phyloP scores from a whole-genome alignment of 305 asterid genomes.

The Fraxinus sp. region DNA sequence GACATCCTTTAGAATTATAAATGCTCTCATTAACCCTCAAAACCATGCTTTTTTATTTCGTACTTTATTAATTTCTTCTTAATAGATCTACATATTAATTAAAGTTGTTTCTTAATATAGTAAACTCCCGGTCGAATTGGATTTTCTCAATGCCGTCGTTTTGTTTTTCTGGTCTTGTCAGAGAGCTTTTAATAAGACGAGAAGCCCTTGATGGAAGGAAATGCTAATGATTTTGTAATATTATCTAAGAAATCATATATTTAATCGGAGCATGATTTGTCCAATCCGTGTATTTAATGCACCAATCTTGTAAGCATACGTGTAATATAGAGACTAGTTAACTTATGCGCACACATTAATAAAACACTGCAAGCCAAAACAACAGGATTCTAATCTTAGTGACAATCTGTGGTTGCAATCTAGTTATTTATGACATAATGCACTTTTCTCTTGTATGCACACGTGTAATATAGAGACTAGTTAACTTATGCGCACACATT shows the following conservation, averaged over 20 bases:
- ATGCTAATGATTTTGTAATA: neutral
- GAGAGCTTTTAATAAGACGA: neutral
- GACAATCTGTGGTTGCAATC: neutral
- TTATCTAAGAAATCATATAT: neutral
- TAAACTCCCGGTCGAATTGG: neutral
- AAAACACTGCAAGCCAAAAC: neutral
- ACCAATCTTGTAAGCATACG: neutral
- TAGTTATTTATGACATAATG: neutral
- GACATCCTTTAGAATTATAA: neutral
- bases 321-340: neutral
- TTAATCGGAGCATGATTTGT: neutral
- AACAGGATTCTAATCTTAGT: neutral
- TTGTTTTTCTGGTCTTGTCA: neutral
- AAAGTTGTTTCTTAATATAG: neutral
- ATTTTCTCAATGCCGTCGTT: neutral
- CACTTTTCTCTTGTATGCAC: neutral
- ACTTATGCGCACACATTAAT: neutral
- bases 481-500: neutral
- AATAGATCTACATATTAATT: neutral
- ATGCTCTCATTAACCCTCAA: constrained; percentile 1
- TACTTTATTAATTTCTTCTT: neutral
- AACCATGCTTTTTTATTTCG: neutral
- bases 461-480: neutral
- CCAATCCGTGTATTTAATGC: neutral
- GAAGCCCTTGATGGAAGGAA: neutral